Base-by-base conservation (phyloP, 2,329 filamentous ascomycete species). In the Pseudogymnoascus sp. region DNA sequence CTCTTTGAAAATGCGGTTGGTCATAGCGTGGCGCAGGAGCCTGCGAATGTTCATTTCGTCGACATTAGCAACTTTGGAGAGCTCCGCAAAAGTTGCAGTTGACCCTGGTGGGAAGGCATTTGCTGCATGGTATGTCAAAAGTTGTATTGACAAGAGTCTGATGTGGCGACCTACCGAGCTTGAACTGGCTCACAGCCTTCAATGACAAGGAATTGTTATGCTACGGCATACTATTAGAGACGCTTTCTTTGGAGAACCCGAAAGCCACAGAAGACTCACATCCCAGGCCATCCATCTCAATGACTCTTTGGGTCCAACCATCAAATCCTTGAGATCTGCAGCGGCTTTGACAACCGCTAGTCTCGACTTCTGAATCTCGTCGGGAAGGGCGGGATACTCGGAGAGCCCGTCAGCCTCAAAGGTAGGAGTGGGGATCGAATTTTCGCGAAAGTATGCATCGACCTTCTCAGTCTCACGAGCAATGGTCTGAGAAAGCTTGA, bases 1-100 rank as follows among this genome's bases (percentile, higher is more conserved):
- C 67, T 87, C 83, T 46, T 74, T 69, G 72, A 87, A 85, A 63
- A 86, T 75, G 31, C 74, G 73, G 65, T 78, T 81, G n/a, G 82
- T 84, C 75, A 84, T 84, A 60, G 79, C 81, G 68, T 83, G 78
- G 13, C 83, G 80, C 21, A 83, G 69, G 2, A 80, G 70, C 59
- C 81, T 79, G 19, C 78, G 76, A 13, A 83, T 74, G 68, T 82
- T 81, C 53, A 44, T 60, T 11, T 46, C 11, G 15, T 66, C 63
- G n/a, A 68, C 9, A 4, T 53, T 63, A 31, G 37, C 21, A 17
- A 56, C 64, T 29, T 72, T 66, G 15, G 78, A 73, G 17, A 80
- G 77, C 59, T 82, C 75, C 23, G 72, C 62, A 21, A 83, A 75
- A 1, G 78, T 70, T 62, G 82, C 81, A 42, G 79, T 75, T 23